Evolutionary conservation across 2,329 filamentous ascomycete species (phyloP), one percentile per base, ranked within the genome.

Genomic region (Colletotrichum lentis): DNA sequence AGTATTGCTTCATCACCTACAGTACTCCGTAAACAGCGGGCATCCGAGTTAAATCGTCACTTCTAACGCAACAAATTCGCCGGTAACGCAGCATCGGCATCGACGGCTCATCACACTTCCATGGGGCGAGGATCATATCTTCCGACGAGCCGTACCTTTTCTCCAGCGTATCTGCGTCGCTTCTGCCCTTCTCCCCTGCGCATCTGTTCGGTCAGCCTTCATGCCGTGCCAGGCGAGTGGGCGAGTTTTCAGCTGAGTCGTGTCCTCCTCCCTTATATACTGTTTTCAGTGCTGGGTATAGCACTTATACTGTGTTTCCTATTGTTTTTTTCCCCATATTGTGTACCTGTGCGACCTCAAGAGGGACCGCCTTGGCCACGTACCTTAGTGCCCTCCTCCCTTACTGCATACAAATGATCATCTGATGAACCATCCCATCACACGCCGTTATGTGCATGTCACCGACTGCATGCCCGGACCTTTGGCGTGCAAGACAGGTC

Each of bases 1-100:
- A 65, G 56, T 69, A 69, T 69, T 65, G 66, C 66, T 69, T 66
- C 66, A 69, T 69, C 66, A 66, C 24, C 66, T 53, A n/a, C n/a
- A n/a, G n/a, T n/a, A n/a, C n/a, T n/a, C n/a, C n/a, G n/a, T n/a
- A 65, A 50, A 54, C 49, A 44, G 35, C 44, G 47, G 54, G 18
- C 39, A 55, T 55, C 47, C 49, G 62, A 49, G 47, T 68, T 61
- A 55, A 49, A 55, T 59, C 27, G 35, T 56, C 22, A 43, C 60
- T 68, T 68, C 65, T 59, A 14, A 24, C 37, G 53, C 41, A 46
- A 20, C 43, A 24, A 52, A 44, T n/a, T 46, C 16, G 49, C 27
- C 43, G 27, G 65, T 41, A 58, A 27, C 44, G 20, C 50, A 59
- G 61, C 47, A 59, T 44, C 43, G 37, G 41, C 65, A 44, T 31